A percentile compares a stretch with the other conserved stretches of the same genome.
phyloP scores from a whole-genome alignment of 2,329 filamentous ascomycete genomes.

The Plectosphaerella sp. region DNA sequence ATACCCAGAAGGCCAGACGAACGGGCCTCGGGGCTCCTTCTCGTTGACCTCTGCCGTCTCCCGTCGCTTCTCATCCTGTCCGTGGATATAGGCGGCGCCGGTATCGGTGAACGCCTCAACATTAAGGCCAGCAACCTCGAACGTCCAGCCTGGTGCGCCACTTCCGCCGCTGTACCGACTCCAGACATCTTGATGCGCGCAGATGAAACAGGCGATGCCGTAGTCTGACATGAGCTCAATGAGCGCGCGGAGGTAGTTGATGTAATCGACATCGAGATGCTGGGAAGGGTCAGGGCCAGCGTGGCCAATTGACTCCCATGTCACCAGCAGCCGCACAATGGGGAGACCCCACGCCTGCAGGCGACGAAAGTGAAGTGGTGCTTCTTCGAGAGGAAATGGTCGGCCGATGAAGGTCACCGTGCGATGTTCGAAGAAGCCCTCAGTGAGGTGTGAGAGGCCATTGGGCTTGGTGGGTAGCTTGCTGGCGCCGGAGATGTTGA shows the following conservation, averaged over 20 bases:
- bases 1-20: conserved; percentile 31
- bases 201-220: conserved; percentile 36
- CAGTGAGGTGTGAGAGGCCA: conserved; percentile 31
- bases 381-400: conserved; percentile 31
- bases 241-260: conserved; percentile 29
- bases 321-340: conserved; percentile 34
- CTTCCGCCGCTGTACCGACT: conserved; percentile 36
- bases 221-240: conserved; percentile 30
- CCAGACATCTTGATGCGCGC: conserved; percentile 38
- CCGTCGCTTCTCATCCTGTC: conserved; percentile 24
- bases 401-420: conserved; percentile 32
- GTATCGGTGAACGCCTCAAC: conserved; percentile 12
- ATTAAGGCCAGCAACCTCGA: conserved; percentile 33
- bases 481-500: conserved; percentile 35
- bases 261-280: conserved; percentile 33
- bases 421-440: conserved; percentile 34
- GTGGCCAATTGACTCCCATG: conserved; percentile 35
- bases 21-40: conserved; percentile 28
- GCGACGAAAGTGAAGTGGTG: conserved; percentile 31
- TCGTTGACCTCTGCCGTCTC: conserved; percentile 17
- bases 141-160: conserved; percentile 36
- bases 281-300: conserved; percentile 22
- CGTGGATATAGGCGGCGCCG: not conserved
- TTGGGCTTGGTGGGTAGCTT: conserved; percentile 32
- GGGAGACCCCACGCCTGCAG: conserved; percentile 33